Base-by-base conservation (phyloP, 306 rosid species). In the Potentilla sterilis region DNA sequence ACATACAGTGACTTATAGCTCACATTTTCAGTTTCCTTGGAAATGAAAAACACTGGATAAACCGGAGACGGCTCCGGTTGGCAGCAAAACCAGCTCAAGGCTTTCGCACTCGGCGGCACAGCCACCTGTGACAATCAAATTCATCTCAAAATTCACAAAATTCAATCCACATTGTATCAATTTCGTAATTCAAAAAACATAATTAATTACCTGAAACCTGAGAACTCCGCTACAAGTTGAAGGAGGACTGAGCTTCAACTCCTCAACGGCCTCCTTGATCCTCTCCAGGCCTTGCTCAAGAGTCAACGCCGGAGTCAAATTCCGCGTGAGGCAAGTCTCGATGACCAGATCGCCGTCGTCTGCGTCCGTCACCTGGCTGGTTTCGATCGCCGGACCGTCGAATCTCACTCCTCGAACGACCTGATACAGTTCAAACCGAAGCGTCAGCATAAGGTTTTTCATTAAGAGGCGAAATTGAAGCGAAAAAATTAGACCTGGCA, bases 41-140 rank as follows among this genome's bases (percentile, higher is more conserved):
- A 92, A 32, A 90, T 62, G 68, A 85, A 95, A 63, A 89, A 84
- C 78, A 90, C 81, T 65, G 99, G 99, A 80, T 80, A 92, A 43
- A 89, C 96, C 18, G 67, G 55, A 6, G 90, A 86, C 11, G 85
- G 82, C 85, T 85, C 89, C 9, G 88, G 97, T 77, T 95, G 99
- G 74, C 84, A 81, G 74, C 91, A 92, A 80, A 95, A 95, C 96
- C 90, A 88, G 43, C 79, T 46, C 83, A 95, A 85, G 14, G 97
- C 96, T 83, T 87, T 95, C 15, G 93, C 80, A 80, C 97, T 79
- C 5, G 97, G 97, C 73, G 97, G 97, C 77, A 92, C 91, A 19
- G 84, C 89, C 79, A 95, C 96, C 99, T 93, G 83, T 59, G 61
- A 75, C 40, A 69, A 83, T 65, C 74, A 68, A 59, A 63, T 15